Percentiles rank a stretch among this genome's conserved stretches.
phyloP scores from a whole-genome alignment of 331 rosid species.

The Acacia concinna region DNA sequence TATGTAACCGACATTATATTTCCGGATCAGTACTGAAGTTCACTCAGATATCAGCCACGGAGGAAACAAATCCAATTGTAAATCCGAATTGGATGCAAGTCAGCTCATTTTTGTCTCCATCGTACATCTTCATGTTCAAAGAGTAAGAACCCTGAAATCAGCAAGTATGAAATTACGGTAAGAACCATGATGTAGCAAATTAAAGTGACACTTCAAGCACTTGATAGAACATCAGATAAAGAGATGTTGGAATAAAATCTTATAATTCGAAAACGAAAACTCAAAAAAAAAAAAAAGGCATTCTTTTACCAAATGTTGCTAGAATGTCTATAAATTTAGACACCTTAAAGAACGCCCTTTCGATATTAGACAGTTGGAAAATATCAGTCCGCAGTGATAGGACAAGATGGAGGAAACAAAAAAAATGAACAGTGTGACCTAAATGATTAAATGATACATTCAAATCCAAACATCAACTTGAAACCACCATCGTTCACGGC shows the following conservation, averaged over 20 bases:
- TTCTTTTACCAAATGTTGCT: not conserved
- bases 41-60: constrained; percentile 60
- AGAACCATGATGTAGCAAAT: constrained; percentile 19
- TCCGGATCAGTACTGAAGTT: not conserved
- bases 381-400: not conserved
- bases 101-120: constrained; percentile 50
- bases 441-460: not conserved
- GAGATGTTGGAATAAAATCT: not conserved
- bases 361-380: constrained; percentile 6
- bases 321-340: not conserved
- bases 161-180: constrained; percentile 23
- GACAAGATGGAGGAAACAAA: constrained; percentile 15
- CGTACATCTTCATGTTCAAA: constrained; percentile 67
- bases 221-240: not conserved
- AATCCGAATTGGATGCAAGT: constrained; percentile 70
- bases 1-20: constrained; percentile 13
- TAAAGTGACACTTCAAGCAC: not conserved
- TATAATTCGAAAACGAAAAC: not conserved
- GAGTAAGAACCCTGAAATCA: constrained; percentile 70
- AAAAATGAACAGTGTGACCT: not conserved
- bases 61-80: constrained; percentile 54
- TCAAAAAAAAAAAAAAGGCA: constrained; percentile 2
- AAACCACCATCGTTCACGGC: not conserved
- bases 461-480: not conserved
- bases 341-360: not conserved